Conservation (phyloP, 2,329 filamentous ascomycete genomes). For the Elsinoe perseae region DNA sequence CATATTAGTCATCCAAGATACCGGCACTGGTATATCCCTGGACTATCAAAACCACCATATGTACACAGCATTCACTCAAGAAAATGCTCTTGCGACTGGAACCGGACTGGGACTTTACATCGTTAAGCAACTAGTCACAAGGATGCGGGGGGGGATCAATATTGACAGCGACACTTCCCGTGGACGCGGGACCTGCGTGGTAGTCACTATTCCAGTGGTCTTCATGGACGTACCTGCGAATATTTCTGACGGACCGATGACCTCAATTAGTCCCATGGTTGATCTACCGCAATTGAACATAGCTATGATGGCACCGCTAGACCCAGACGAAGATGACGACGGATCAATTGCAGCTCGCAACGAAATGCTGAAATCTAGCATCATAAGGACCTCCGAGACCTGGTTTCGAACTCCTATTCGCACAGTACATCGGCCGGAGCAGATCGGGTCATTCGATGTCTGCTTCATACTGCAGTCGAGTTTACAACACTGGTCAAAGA, state of each 20-base stretch:
- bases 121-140: slow-evolving; percentile 27
- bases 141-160: slow-evolving; percentile 24
- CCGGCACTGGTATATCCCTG: slow-evolving; percentile 30
- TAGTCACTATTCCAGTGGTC: background rate
- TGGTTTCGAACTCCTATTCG: slow-evolving; percentile 10
- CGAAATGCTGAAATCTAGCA: background rate
- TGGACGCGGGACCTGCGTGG: slow-evolving; percentile 23
- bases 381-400: slow-evolving; percentile 10
- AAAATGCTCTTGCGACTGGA: slow-evolving; percentile 27
- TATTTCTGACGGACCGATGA: background rate
- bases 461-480: slow-evolving; percentile 16
- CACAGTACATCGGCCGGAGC: background rate
- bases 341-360: background rate
- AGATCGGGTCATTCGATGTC: slow-evolving; percentile 5
- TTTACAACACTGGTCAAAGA: slow-evolving; percentile 15
- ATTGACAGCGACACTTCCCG: slow-evolving; percentile 23
- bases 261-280: background rate
- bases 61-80: slow-evolving; percentile 31
- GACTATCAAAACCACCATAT: slow-evolving; percentile 27
- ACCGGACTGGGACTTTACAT: slow-evolving; percentile 32
- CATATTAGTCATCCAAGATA: slow-evolving; percentile 21
- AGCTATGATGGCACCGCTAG: background rate
- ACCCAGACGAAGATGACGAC: background rate
- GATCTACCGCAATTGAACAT: background rate
- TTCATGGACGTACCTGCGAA: background rate